Evolutionary conservation across 257 asterid species (phyloP), one percentile per base, ranked within the genome.

Genomic region (Leonotis leonurus): DNA sequence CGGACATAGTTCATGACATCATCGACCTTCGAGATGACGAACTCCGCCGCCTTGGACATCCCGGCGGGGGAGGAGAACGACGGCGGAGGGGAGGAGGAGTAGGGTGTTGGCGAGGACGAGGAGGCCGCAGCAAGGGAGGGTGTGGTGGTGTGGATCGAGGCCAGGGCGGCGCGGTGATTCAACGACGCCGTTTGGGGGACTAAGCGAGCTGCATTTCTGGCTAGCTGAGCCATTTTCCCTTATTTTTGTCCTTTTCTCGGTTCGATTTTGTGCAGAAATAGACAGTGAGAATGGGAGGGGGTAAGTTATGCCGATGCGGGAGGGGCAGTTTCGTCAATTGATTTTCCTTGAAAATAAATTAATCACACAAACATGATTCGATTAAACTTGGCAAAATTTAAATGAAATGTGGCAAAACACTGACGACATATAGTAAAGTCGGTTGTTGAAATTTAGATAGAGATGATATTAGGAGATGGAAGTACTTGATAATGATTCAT

Each of bases 1-100:
- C 98, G 80, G 18, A 94, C 98, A 88, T 95, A 92, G 59, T 92
- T 92, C 98, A 92, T 88, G 73, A 92, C 83, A 76, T 92, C 95
- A 56, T 92, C 98, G 56, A 92, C 95, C 80, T 88, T 92, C 9
- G 97, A 92, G 67, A 92, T 89, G 65, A 92, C 98, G 30, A 51
- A 92, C 64, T 92, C 97, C 56, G 94, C 90, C 58, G 95, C 71
- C 85, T 88, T 89, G 6, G 98, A 77, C 6, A 88, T 49, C 0
- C 97, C 97, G 5, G 86, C 65, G 14, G 95, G 89, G 1, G 96
- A 77, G 0, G 94, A 79, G 18, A 86, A 73, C 44, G 93, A 68
- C n/a, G 95, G 95, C 22, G 89, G 93, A 27, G 87, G 85, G 7
- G 88, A 62, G 5, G 81, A 53, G 0, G 81, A 68, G 61, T 91